Percentiles rank a stretch among this genome's conserved stretches.
Evolutionary conservation across 31 red algal species (phyloP).

Genomic region (Porphyra umbilicalis): DNA sequence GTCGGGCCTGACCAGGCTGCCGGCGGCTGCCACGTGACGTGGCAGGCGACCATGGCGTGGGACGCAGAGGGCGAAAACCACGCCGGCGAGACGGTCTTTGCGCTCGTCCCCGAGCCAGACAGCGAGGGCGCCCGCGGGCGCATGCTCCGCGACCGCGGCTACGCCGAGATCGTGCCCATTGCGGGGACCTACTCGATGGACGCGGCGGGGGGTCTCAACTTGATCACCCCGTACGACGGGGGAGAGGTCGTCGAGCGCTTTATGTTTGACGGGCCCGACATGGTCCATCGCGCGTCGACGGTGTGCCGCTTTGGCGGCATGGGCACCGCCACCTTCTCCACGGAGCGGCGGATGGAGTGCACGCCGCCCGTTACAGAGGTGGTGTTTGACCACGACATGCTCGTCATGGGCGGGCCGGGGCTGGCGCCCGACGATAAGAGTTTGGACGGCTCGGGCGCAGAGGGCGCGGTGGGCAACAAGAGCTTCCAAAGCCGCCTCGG

Average conservation of each 20-base stretch:
- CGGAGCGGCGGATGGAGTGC: slow-evolving; percentile 39
- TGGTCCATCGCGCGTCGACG: slow-evolving; percentile 75
- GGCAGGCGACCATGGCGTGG: slow-evolving; percentile 88
- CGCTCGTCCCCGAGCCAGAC: slow-evolving; percentile 45
- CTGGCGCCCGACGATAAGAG: background rate
- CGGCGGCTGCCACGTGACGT: slow-evolving; percentile 91
- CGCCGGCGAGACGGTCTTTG: slow-evolving; percentile 78
- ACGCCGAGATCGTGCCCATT: slow-evolving; percentile 93
- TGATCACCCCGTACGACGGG: slow-evolving; percentile 91
- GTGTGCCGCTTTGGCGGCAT: slow-evolving; percentile 92
- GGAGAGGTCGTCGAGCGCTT: slow-evolving; percentile 88
- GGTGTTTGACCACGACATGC: background rate
- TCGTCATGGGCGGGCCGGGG: background rate
- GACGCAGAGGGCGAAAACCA: slow-evolving; percentile 95
- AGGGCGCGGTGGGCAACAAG: background rate
- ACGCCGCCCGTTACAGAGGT: background rate
- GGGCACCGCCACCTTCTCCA: slow-evolving; percentile 77
- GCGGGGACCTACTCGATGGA: slow-evolving; percentile 80
- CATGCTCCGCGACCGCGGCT: slow-evolving; percentile 87
- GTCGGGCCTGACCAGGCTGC: slow-evolving; percentile 22
- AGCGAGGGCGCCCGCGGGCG: slow-evolving; percentile 47
- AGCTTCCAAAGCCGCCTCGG: background rate
- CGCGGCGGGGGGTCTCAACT: slow-evolving; percentile 45
- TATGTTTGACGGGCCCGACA: slow-evolving; percentile 68
- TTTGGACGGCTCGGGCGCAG: background rate